Evolutionary conservation across 2,329 filamentous ascomycete genomes (phyloP), one percentile per base, ranked within the genome.

Genomic region (Aspergillus costaricaensis): DNA sequence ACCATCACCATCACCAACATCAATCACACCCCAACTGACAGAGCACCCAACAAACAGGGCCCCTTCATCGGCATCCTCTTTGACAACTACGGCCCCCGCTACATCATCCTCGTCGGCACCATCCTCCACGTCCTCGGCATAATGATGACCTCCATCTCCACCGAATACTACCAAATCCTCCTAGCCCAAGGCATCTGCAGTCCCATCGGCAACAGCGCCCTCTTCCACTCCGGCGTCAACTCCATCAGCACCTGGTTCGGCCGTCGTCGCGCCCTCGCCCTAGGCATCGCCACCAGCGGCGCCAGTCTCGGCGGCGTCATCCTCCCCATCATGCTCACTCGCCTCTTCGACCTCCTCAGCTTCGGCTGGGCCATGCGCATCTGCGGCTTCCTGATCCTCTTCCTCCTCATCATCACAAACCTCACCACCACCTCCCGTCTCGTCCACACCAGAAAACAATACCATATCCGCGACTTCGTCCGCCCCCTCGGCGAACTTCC

Each of bases 41-140:
- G 7, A 27, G 25, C 25, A 27, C 2, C 27, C 32, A 19, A n/a
- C 17, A 8, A 38, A 55, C 8, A 63, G 61, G 61, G 61, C 19
- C 61, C 61, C 4, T 54, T 63, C 36, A 55, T 63, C 19, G 61
- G 61, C 2, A 55, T 61, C 2, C n/a, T 63, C 5, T 63, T 83
- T 66, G 88, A 91, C 68, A 83, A 80, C 59, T 84, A 86, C 62
- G 88, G 88, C 0, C 86, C 87, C 0, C 80, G 81, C 27, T 81
- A 77, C 60, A 57, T 90, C 0, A 71, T 85, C 3, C 43, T 83
- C 0, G 68, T 76, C 43, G 84, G 84, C 15, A 79, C 79, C 3
- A 77, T 85, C 60, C 68, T 86, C 59, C 82, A 85, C 59, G 80
- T 85, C 53, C 82, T 85, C 59, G 83, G 83, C 4, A 71, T 86